These are phyloP conservation scores for Euphrasia arctica DNA, from an alignment of 305 asterid species.

Conservation along the genomic window DNA sequence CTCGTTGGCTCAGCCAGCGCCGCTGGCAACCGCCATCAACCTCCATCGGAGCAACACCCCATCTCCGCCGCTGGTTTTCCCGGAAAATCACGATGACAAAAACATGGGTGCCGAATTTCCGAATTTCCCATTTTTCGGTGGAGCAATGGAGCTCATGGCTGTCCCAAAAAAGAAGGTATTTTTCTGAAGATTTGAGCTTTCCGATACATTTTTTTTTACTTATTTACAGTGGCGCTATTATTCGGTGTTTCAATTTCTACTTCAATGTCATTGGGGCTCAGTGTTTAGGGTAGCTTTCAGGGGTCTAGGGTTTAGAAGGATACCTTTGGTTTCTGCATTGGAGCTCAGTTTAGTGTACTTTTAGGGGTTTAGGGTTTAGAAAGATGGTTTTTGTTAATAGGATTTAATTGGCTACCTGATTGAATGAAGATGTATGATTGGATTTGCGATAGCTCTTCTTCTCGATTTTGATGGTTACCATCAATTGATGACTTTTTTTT, in stretches of 20 bases:
- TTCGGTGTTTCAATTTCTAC: too few species aligned
- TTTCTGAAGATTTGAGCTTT: too few species aligned
- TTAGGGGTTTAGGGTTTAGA: neutral
- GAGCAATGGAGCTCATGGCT: conserved; percentile 85
- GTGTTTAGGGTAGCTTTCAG: too few species aligned
- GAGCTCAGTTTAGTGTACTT: neutral
- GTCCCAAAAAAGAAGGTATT: conserved; percentile 61
- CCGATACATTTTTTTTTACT: too few species aligned
- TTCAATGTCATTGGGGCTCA: too few species aligned
- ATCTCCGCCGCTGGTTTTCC: conserved; percentile 53
- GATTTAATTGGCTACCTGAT: conserved; percentile 1
- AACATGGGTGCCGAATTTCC: conserved; percentile 28
- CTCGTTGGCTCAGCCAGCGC: conserved; percentile 47
- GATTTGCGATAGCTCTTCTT: neutral
- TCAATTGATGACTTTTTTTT: neutral
- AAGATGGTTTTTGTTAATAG: neutral
- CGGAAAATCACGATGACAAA: conserved; percentile 43
- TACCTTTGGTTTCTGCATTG: neutral
- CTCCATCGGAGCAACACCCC: conserved; percentile 21
- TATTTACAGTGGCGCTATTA: too few species aligned
- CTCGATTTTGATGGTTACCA: too few species aligned
- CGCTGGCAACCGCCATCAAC: conserved; percentile 39
- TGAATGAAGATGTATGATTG: neutral
- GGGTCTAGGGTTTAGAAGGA: too few species aligned
- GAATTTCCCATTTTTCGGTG: conserved; percentile 34